Evolutionary conservation across 2,329 filamentous ascomycete genomes (phyloP).

Genomic region (Penicillium nordicum): DNA sequence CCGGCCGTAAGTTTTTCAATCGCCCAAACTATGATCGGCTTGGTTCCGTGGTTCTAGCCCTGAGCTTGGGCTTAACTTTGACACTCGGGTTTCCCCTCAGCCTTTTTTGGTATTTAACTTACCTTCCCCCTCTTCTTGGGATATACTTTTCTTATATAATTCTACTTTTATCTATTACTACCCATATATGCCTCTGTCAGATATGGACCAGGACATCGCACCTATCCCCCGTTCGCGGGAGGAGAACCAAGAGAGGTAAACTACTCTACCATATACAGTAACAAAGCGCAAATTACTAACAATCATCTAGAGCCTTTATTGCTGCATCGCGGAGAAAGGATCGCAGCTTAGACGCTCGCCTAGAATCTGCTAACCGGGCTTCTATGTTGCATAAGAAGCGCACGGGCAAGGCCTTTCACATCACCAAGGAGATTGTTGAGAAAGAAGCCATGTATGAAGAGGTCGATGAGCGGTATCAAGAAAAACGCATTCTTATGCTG

Average conservation of each 20-base stretch:
- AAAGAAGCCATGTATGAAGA: conserved; percentile 97
- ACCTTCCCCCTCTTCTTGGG: neutral
- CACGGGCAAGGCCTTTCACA: conserved; percentile 75
- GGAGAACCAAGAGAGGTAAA: conserved; percentile 47
- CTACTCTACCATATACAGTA: too few species aligned
- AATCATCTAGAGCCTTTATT: conserved; percentile 69
- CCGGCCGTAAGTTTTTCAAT: conserved; percentile 15
- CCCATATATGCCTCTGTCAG: conserved; percentile 24
- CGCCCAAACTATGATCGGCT: conserved; percentile 22
- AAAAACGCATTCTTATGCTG: conserved; percentile 40
- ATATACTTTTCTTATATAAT: neutral
- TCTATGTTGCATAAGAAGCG: conserved; percentile 89
- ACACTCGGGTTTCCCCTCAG: conserved; percentile 12
- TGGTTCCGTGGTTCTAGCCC: conserved; percentile 18
- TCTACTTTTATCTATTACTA: neutral
- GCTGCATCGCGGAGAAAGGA: conserved; percentile 85
- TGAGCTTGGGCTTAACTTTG: conserved; percentile 13
- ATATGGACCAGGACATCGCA: conserved; percentile 31
- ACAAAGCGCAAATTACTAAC: neutral
- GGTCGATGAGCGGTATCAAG: conserved; percentile 69
- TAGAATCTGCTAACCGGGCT: conserved; percentile 81
- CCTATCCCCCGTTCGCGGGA: conserved; percentile 39
- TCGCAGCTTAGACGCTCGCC: conserved; percentile 77
- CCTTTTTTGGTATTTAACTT: conserved; percentile 13
- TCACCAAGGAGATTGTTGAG: conserved; percentile 80